phyloP scores from a whole-genome alignment of 129 eudicot genomes.

The Saposhnikovia divaricata region DNA sequence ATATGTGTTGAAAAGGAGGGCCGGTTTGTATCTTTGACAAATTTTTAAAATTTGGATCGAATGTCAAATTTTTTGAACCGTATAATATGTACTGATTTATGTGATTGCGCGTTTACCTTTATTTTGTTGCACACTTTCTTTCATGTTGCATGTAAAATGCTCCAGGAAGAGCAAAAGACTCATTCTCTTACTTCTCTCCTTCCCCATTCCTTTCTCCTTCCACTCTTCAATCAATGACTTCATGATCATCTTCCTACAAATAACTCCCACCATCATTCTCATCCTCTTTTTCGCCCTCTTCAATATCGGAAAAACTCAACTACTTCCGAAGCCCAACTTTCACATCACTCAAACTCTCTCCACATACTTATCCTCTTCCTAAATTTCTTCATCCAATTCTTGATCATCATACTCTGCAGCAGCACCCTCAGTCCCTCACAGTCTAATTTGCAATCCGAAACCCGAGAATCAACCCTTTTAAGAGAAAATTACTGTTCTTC shows the following conservation, averaged over 20 bases:
- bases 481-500: slow-evolving; percentile 11
- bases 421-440: slow-evolving; percentile 48
- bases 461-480: slow-evolving; percentile 36
- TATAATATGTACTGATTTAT: too few species aligned
- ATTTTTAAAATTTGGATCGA: too few species aligned
- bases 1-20: too few species aligned
- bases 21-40: too few species aligned
- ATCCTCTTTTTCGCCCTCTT: slow-evolving; percentile 20
- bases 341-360: slow-evolving; percentile 19
- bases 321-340: slow-evolving; percentile 10
- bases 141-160: slow-evolving; percentile 96
- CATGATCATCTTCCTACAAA: slow-evolving; percentile 24
- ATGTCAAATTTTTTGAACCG: too few species aligned
- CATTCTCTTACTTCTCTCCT: slow-evolving; percentile 15
- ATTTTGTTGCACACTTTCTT: too few species aligned
- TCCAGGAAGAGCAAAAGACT: slow-evolving; percentile 85
- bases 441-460: slow-evolving; percentile 58
- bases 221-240: slow-evolving; percentile 16
- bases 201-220: slow-evolving; percentile 16
- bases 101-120: too few species aligned
- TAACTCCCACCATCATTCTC: slow-evolving; percentile 2
- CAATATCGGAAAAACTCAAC: slow-evolving; percentile 9
- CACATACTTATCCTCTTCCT: slow-evolving; percentile 31
- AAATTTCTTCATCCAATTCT: slow-evolving; percentile 33
- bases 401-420: slow-evolving; percentile 70